Evolutionary conservation across 176 grass and related monocot species (phyloP).

Genomic region (Cenchrus fungigraminus): DNA sequence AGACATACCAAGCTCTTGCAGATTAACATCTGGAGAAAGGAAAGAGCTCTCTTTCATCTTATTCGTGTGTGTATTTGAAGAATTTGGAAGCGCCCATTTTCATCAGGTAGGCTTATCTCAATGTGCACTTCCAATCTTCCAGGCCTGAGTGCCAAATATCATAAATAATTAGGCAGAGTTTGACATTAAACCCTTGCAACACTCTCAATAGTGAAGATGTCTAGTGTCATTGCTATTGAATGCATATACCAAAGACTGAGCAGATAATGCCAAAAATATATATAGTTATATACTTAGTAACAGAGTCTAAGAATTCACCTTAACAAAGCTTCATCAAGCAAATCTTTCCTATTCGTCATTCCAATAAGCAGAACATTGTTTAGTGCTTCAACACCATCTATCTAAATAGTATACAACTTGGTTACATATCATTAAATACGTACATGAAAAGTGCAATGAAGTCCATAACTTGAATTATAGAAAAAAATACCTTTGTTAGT

Average conservation of each 20-base stretch:
- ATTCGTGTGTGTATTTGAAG: conserved; percentile 97
- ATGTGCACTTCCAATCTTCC: conserved; percentile 97
- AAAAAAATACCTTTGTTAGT: conserved; percentile 74
- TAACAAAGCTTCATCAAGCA: conserved; percentile 93
- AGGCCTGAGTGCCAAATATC: conserved; percentile 54
- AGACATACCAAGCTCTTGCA: conserved; percentile 81
- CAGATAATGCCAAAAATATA: conserved; percentile 6
- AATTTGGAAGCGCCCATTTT: conserved; percentile 98
- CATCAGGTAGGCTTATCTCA: conserved; percentile 97
- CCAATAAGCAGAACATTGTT: conserved; percentile 99
- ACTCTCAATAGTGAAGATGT: background rate
- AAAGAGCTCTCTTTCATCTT: conserved; percentile 98
- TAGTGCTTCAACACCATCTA: conserved; percentile 93
- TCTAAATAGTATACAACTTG: conserved; percentile 57
- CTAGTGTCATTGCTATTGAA: background rate
- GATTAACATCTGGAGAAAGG: conserved; percentile 88
- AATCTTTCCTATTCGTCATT: conserved; percentile 98
- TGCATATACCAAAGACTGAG: background rate
- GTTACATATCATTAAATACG: conserved; percentile 32
- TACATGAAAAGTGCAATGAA: background rate
- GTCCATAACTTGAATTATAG: background rate
- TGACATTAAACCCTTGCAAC: background rate
- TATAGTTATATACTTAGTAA: conserved; percentile 14
- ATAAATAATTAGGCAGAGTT: conserved; percentile 17
- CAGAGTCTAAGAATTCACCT: conserved; percentile 53